Evolutionary conservation across 805 yeast genomes (phyloP).

Genomic region (Saccharomycopsis fodiens): DNA sequence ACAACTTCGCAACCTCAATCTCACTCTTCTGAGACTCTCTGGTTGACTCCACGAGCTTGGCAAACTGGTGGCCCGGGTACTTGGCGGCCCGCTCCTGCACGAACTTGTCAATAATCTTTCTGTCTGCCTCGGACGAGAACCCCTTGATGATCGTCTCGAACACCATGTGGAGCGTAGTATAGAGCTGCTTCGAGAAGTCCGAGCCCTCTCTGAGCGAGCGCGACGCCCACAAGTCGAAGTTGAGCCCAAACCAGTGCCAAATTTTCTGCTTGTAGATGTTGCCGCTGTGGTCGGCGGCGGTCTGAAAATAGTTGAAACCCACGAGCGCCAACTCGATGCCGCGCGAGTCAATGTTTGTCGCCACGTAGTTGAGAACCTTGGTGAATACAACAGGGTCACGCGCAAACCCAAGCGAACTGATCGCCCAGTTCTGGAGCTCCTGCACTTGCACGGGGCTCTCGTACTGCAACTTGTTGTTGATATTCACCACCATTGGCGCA

Average conservation of each 20-base stretch:
- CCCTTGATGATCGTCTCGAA: constrained; percentile 33
- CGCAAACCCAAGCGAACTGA: constrained; percentile 47
- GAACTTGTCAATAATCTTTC: constrained; percentile 35
- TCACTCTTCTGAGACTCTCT: neutral
- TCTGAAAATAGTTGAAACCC: constrained; percentile 38
- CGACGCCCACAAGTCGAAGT: constrained; percentile 46
- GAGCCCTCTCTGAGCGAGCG: constrained; percentile 40
- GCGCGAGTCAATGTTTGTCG: constrained; percentile 46
- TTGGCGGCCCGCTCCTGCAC: neutral
- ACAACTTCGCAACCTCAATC: neutral
- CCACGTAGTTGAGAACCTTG: constrained; percentile 50
- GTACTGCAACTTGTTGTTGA: constrained; percentile 5
- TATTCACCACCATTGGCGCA: constrained; percentile 11
- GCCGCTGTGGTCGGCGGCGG: constrained; percentile 2
- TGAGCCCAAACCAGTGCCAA: constrained; percentile 51
- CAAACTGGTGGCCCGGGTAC: constrained; percentile 1
- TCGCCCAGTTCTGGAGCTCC: constrained; percentile 48
- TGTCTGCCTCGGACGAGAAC: constrained; percentile 28
- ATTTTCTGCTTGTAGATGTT: constrained; percentile 23
- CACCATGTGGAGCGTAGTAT: constrained; percentile 36
- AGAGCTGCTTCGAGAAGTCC: constrained; percentile 39
- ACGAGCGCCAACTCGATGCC: constrained; percentile 50
- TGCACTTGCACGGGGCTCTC: constrained; percentile 30
- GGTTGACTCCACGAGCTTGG: neutral
- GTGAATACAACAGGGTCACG: constrained; percentile 34